A percentile compares a stretch with the other conserved stretches of the same genome.
Conservation (phyloP, 352 stramenopile species). For the Peronospora farinosa region DNA sequence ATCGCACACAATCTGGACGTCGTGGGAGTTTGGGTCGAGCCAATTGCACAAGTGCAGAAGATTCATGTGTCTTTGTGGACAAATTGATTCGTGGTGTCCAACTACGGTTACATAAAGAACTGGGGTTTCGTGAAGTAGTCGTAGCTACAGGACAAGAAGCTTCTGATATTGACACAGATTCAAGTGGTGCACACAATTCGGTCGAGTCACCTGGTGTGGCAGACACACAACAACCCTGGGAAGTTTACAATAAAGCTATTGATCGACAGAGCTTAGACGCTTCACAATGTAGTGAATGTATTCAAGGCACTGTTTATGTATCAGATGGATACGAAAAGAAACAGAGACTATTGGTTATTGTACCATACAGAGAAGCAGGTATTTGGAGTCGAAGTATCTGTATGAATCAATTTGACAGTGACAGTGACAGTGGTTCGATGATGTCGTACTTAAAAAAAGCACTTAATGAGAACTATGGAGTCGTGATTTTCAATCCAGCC, state of each 20-base stretch:
- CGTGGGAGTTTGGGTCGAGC: slow-evolving; percentile 19
- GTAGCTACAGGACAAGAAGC: slow-evolving; percentile 51
- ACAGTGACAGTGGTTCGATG: slow-evolving; percentile 69
- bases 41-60: slow-evolving; percentile 36
- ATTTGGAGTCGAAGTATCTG: slow-evolving; percentile 83
- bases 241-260: slow-evolving; percentile 26
- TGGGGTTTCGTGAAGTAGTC: slow-evolving; percentile 62
- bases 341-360: slow-evolving; percentile 67
- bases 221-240: slow-evolving; percentile 16
- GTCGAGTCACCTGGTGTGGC: too few species aligned
- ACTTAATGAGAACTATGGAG: slow-evolving; percentile 71
- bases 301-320: slow-evolving; percentile 64
- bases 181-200: neutral
- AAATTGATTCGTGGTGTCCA: slow-evolving; percentile 63
- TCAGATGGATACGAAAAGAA: slow-evolving; percentile 57
- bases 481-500: slow-evolving; percentile 78
- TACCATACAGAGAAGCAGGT: slow-evolving; percentile 78
- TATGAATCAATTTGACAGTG: slow-evolving; percentile 55
- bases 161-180: slow-evolving; percentile 17
- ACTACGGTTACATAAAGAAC: slow-evolving; percentile 44
- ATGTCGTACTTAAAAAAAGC: slow-evolving; percentile 76
- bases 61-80: slow-evolving; percentile 57
- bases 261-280: slow-evolving; percentile 26
- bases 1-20: slow-evolving; percentile 7
- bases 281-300: slow-evolving; percentile 44